Conservation (phyloP, 805 yeast genomes). For the Pichia cephalocereana region DNA sequence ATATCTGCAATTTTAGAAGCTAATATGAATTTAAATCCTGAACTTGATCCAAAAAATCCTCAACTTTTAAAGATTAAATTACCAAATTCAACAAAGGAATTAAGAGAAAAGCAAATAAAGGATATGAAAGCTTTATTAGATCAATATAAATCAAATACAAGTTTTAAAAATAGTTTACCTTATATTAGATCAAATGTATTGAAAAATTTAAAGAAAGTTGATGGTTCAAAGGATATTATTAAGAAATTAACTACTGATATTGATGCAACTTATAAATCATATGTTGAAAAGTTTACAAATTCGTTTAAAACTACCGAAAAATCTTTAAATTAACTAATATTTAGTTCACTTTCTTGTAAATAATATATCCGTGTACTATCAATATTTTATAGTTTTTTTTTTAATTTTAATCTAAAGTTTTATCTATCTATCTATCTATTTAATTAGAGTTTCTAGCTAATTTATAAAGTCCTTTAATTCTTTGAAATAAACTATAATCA, state of each 20-base stretch:
- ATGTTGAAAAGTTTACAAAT: conserved; percentile 46
- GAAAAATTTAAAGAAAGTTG: conserved; percentile 38
- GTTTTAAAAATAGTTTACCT: conserved; percentile 40
- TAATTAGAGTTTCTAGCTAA: conserved; percentile 38
- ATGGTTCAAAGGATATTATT: conserved; percentile 46
- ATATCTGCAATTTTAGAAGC: conserved; percentile 63
- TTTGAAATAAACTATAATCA: conserved; percentile 64
- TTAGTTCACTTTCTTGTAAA: too few species aligned
- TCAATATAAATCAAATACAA: conserved; percentile 42
- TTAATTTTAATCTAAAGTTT: not conserved
- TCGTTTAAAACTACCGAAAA: conserved; percentile 48
- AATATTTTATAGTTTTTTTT: not conserved
- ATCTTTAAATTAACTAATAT: conserved; percentile 13
- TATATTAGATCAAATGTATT: conserved; percentile 50
- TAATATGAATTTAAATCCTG: conserved; percentile 71
- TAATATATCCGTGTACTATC: too few species aligned
- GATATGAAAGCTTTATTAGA: conserved; percentile 61
- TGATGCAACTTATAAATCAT: conserved; percentile 63
- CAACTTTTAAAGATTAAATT: conserved; percentile 66
- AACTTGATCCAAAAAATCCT: conserved; percentile 59
- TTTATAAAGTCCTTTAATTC: conserved; percentile 43
- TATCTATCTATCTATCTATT: not conserved
- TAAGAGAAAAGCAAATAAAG: conserved; percentile 45
- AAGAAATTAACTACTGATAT: conserved; percentile 48
- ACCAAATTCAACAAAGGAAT: conserved; percentile 67